Conservation (phyloP, 2,329 filamentous ascomycete genomes). For the Exophiala xenobiotica region DNA sequence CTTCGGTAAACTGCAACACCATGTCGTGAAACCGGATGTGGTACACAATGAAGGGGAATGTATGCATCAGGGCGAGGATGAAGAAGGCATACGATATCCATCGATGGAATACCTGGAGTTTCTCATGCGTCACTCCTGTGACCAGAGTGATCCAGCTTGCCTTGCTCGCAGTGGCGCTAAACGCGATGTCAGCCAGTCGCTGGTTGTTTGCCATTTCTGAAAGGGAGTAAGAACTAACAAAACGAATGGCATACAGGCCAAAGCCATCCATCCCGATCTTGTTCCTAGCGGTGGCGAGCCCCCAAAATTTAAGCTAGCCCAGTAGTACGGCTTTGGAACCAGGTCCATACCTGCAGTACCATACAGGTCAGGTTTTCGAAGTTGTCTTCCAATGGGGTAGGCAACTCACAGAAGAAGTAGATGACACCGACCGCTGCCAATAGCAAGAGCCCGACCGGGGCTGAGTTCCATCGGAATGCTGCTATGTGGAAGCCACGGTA, state of each 20-base stretch:
- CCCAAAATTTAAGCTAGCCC: constrained; percentile 51
- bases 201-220: constrained; percentile 33
- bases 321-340: constrained; percentile 56
- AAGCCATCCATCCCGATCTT: constrained; percentile 53
- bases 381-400: no score
- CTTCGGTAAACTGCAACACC: constrained; percentile 46
- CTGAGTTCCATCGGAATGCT: constrained; percentile 43
- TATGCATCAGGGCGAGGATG: constrained; percentile 56
- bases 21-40: constrained; percentile 52
- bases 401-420: constrained; percentile 47
- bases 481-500: constrained; percentile 43
- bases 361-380: no score
- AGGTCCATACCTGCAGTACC: constrained; percentile 45
- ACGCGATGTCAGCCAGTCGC: constrained; percentile 24
- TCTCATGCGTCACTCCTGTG: constrained; percentile 59
- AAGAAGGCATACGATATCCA: constrained; percentile 59
- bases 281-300: constrained; percentile 56
- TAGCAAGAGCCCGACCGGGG: constrained; percentile 46
- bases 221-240: constrained; percentile 34
- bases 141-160: constrained; percentile 55
- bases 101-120: constrained; percentile 56
- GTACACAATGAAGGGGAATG: constrained; percentile 60
- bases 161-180: constrained; percentile 51
- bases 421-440: constrained; percentile 43
- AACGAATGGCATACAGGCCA: constrained; percentile 54